Percentiles rank a stretch among this genome's conserved stretches.
Conservation (phyloP, 2,329 filamentous ascomycete species). For the Diaporthe citrichinensis region DNA sequence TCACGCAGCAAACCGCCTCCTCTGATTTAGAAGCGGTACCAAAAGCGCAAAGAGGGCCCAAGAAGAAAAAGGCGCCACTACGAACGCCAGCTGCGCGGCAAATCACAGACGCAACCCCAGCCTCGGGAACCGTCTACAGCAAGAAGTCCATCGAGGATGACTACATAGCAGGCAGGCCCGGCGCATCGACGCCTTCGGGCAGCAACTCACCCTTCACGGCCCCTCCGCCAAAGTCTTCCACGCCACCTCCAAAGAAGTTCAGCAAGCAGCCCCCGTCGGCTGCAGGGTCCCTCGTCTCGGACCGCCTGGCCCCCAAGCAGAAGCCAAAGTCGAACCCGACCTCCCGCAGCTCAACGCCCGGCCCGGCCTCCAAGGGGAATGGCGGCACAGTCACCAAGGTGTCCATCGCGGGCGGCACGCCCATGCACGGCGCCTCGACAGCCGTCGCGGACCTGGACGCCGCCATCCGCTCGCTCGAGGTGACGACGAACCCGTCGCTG, state of each 20-base stretch:
- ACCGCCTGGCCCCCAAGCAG: constrained; percentile 68
- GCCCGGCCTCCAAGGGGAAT: constrained; percentile 59
- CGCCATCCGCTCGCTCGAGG: constrained; percentile 89
- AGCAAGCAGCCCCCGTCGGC: constrained; percentile 75
- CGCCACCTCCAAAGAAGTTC: constrained; percentile 52
- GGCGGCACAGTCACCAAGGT: constrained; percentile 71
- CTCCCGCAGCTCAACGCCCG: constrained; percentile 67
- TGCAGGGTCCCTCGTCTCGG: constrained; percentile 85
- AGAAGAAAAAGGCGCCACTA: constrained; percentile 71
- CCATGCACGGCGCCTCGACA: constrained; percentile 86
- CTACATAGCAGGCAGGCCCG: constrained; percentile 73
- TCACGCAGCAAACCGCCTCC: constrained; percentile 38
- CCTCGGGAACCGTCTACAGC: constrained; percentile 77
- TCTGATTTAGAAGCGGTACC: constrained; percentile 60
- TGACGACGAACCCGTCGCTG: constrained; percentile 89
- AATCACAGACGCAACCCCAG: constrained; percentile 74
- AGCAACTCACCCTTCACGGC: constrained; percentile 57
- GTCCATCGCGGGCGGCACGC: constrained; percentile 80
- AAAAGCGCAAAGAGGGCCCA: constrained; percentile 61
- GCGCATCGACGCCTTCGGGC: constrained; percentile 56
- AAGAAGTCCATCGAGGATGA: constrained; percentile 80
- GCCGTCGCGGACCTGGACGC: constrained; percentile 80
- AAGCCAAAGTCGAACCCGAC: constrained; percentile 68
- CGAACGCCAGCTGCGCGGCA: constrained; percentile 75
- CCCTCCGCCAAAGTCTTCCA: constrained; percentile 66